These are phyloP conservation scores for Purpureocillium lavendulum DNA, from an alignment of 2,329 filamentous ascomycete species.

Conservation along the genomic window DNA sequence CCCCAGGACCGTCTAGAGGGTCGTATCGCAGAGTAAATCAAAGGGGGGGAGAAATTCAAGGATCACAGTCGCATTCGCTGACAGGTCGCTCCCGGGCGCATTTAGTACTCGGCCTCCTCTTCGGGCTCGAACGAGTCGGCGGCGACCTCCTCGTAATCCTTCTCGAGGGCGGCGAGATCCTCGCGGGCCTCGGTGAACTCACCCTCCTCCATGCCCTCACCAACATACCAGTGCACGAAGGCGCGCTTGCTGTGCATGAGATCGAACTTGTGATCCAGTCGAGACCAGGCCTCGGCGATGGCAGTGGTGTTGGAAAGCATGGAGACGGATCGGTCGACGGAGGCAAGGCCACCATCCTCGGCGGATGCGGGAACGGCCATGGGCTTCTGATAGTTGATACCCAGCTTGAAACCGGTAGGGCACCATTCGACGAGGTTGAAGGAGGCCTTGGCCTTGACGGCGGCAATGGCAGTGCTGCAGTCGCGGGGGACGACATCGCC, in stretches of 20 bases:
- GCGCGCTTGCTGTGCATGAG: constrained; percentile 74
- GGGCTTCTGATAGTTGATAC: constrained; percentile 67
- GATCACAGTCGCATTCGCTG: too few relatives aligned
- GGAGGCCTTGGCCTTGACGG: constrained; percentile 61
- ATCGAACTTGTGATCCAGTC: constrained; percentile 67
- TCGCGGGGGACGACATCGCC: constrained; percentile 64
- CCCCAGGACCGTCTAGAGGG: too few relatives aligned
- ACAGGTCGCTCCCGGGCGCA: not conserved
- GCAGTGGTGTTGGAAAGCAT: constrained; percentile 72
- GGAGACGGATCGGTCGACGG: constrained; percentile 55
- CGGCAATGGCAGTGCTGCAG: constrained; percentile 57
- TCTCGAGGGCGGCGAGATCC: constrained; percentile 77
- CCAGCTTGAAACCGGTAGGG: constrained; percentile 68
- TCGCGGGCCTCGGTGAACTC: constrained; percentile 84
- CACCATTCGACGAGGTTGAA: constrained; percentile 72
- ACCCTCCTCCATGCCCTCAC: constrained; percentile 88
- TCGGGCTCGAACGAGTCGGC: constrained; percentile 60
- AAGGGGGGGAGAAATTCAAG: not conserved
- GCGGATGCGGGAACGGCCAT: constrained; percentile 46
- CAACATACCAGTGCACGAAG: constrained; percentile 74
- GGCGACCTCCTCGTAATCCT: constrained; percentile 81
- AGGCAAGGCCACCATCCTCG: constrained; percentile 49
- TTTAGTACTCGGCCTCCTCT: constrained; percentile 71
- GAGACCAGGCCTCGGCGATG: constrained; percentile 66
- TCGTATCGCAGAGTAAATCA: not conserved